Conservation (phyloP, 176 grass and related monocot genomes). For the Eleusine indica region DNA sequence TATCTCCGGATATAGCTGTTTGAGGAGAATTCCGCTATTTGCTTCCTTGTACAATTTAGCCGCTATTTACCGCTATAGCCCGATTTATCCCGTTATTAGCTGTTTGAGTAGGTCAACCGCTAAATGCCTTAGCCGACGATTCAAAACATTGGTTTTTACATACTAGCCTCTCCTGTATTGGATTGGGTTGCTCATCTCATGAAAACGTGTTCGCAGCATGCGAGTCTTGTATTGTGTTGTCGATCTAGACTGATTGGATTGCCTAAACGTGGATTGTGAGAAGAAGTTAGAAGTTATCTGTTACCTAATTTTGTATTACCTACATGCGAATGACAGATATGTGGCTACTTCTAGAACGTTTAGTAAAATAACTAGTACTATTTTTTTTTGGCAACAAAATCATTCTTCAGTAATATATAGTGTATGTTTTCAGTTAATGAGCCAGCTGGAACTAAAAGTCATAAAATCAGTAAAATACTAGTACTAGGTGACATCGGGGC, state of each 20-base stretch:
- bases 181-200: conserved; percentile 8
- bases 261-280: background rate
- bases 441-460: background rate
- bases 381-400: background rate
- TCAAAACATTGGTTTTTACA: background rate
- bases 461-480: background rate
- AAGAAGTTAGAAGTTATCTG: no score
- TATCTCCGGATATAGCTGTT: no score
- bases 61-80: no score
- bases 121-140: no score
- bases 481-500: no score
- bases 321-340: background rate
- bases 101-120: no score
- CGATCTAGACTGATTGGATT: conserved; percentile 7
- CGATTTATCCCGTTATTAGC: no score
- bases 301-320: no score
- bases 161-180: background rate
- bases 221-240: background rate
- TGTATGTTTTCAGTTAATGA: background rate
- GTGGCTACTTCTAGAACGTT: background rate
- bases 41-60: no score
- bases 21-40: no score
- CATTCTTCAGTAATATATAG: background rate
- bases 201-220: background rate
- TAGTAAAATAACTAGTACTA: background rate